phyloP scores from a whole-genome alignment of 2,329 filamentous ascomycete genomes.

The Microsporum ferrugineum region DNA sequence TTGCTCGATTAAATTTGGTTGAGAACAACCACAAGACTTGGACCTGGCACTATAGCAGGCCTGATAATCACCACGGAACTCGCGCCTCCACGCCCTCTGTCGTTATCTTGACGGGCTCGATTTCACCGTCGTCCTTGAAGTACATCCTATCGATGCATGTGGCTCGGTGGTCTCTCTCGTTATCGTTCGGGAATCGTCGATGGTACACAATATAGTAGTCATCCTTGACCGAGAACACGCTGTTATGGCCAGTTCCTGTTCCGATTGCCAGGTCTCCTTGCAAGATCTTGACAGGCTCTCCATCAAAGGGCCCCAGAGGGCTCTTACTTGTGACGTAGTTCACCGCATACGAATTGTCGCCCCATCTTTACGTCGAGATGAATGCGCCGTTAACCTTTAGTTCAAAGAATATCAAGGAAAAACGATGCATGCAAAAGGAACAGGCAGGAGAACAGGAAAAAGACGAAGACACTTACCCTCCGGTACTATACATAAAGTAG shows the following conservation, averaged over 20 bases:
- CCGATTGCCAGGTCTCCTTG: constrained; percentile 19
- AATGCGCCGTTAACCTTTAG: background rate
- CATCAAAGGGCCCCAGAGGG: constrained; percentile 34
- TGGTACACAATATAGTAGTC: constrained; percentile 40
- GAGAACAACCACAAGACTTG: background rate
- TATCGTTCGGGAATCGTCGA: constrained; percentile 36
- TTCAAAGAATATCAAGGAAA: background rate
- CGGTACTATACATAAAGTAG: constrained; percentile 39
- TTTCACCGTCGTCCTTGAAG: constrained; percentile 36
- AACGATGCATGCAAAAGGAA: background rate
- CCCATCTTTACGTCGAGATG: constrained; percentile 26
- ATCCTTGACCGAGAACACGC: constrained; percentile 31
- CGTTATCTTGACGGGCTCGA: constrained; percentile 34
- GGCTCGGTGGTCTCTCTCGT: constrained; percentile 37
- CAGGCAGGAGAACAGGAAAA: background rate
- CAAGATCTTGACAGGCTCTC: constrained; percentile 29
- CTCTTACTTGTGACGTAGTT: constrained; percentile 33
- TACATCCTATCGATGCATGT: constrained; percentile 40
- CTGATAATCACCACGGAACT: constrained; percentile 2
- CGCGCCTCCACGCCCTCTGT: constrained; percentile 19
- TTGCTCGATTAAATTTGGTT: background rate
- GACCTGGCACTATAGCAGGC: background rate
- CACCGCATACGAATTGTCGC: constrained; percentile 37
- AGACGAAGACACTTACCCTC: constrained; percentile 19
- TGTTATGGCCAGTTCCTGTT: constrained; percentile 33